Evolutionary conservation across 2,329 filamentous ascomycete genomes (phyloP), one percentile per base, ranked within the genome.

Genomic region (Penicillium verrucosum): DNA sequence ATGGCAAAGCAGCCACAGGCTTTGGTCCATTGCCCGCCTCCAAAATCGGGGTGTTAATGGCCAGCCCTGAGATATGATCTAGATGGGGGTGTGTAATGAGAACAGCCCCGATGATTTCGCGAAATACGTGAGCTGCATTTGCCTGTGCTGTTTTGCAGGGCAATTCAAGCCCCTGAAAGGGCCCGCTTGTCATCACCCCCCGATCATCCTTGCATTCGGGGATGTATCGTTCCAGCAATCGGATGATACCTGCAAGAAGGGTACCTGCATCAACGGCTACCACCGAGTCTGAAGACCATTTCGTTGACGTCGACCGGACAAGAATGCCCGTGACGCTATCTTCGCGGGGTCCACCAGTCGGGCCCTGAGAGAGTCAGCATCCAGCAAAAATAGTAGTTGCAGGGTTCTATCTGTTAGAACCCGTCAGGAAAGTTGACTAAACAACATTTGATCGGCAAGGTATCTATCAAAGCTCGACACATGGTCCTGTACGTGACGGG

Each of bases 51-150:
- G 93, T 97, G 73, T 97, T 97, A 72, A 97, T 88, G 32, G 94
- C 90, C 64, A 97, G 90, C 11, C 89, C 94, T 21, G 90, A 87
- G 23, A 97, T 86, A 73, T 99, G 94, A 69, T 99, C 94, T 1
- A 99, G 82, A 75, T 99, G 94, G n/a, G 94, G 90, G 73, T 99
- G 94, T 0, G 93, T 99, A 67, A 99, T 91, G 60, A 97, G 84
- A 69, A 93, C 94, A 0, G 91, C 89, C 44, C 93, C 90, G 56
- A 99, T 84, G 46, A 97, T 83, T 54, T 88, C 83, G 53, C 88
- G 83, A 41, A 92, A 86, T 47, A 99, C 81, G 71, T 95, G 82
- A 4, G 89, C 82, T 2, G 92, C 92, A 72, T 97, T 97, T 46
- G 90, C 88, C 44, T 84, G 79, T 0, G 89, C 79, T 0, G 83